These are phyloP conservation scores for Cryptosporidium ryanae DNA, from an alignment of 169 alveolate genomes.

Conservation along the genomic window DNA sequence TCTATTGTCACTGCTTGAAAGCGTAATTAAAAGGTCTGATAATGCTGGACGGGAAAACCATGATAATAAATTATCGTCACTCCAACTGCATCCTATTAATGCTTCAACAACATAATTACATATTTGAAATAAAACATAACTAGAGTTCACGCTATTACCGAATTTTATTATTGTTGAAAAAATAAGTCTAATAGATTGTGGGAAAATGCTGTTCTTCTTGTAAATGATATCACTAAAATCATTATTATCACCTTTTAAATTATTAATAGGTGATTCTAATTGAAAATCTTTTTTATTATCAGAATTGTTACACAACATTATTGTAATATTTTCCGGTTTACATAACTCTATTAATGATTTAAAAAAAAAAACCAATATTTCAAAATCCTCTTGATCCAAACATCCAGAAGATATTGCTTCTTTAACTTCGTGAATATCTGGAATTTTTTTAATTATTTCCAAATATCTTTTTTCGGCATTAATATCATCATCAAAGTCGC, in stretches of 20 bases:
- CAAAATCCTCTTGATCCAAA: constrained; percentile 53
- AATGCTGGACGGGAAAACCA: constrained; percentile 70
- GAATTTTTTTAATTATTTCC: constrained; percentile 11
- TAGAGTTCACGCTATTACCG: constrained; percentile 2
- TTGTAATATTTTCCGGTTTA: constrained; percentile 34
- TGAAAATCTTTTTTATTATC: neutral
- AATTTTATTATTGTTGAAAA: constrained; percentile 9
- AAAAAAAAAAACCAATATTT: constrained; percentile 5
- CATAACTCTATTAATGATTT: constrained; percentile 27
- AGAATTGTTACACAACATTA: neutral
- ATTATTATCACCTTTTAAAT: too few relatives aligned
- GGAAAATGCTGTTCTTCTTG: constrained; percentile 17
- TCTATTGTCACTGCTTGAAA: neutral
- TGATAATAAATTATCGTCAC: constrained; percentile 7
- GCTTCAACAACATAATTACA: constrained; percentile 11
- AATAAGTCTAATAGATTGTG: constrained; percentile 1
- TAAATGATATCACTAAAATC: too few relatives aligned
- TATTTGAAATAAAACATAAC: constrained; percentile 32
- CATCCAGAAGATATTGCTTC: constrained; percentile 47
- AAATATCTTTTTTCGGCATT: constrained; percentile 1
- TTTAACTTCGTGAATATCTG: constrained; percentile 48
- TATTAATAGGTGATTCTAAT: neutral
- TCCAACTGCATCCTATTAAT: constrained; percentile 36
- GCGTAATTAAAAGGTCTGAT: constrained; percentile 21
- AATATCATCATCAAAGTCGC: neutral